Evolutionary conservation across 2,329 filamentous ascomycete species (phyloP).

Genomic region (Taxawa tesnikishii): DNA sequence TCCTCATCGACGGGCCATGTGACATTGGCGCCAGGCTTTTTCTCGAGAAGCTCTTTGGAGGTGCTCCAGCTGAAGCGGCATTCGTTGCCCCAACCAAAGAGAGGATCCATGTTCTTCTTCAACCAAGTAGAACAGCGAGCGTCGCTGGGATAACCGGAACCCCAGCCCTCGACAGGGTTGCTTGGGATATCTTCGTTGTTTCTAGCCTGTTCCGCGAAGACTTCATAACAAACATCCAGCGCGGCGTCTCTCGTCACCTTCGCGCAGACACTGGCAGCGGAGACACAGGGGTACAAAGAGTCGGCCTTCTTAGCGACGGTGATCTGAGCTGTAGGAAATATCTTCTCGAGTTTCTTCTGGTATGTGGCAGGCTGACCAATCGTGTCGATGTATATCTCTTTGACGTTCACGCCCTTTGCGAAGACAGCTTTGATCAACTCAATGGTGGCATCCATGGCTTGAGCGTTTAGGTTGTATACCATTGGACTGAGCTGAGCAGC

Average conservation of each 20-base stretch:
- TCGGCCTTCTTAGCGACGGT: slow-evolving; percentile 65
- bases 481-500: slow-evolving; percentile 60
- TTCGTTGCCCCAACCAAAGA: slow-evolving; percentile 92
- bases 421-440: slow-evolving; percentile 68
- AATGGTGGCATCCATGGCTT: slow-evolving; percentile 87
- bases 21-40: slow-evolving; percentile 56
- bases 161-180: slow-evolving; percentile 48
- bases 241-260: slow-evolving; percentile 92
- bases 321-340: slow-evolving; percentile 58
- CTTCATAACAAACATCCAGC: slow-evolving; percentile 63
- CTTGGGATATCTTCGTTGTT: slow-evolving; percentile 16
- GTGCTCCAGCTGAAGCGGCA: slow-evolving; percentile 95
- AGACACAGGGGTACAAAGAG: slow-evolving; percentile 82
- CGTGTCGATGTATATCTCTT: slow-evolving; percentile 90
- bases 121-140: slow-evolving; percentile 70
- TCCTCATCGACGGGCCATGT: slow-evolving; percentile 76
- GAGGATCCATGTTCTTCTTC: slow-evolving; percentile 72
- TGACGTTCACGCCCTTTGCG: slow-evolving; percentile 65
- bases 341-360: slow-evolving; percentile 68
- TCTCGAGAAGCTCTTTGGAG: slow-evolving; percentile 81
- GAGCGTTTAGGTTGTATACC: slow-evolving; percentile 85
- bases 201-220: slow-evolving; percentile 26
- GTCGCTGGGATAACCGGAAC: slow-evolving; percentile 89
- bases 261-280: slow-evolving; percentile 84
- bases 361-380: slow-evolving; percentile 74